Conservation (phyloP, 495 filamentous ascomycete genomes). For the Xylaria palmicola region DNA sequence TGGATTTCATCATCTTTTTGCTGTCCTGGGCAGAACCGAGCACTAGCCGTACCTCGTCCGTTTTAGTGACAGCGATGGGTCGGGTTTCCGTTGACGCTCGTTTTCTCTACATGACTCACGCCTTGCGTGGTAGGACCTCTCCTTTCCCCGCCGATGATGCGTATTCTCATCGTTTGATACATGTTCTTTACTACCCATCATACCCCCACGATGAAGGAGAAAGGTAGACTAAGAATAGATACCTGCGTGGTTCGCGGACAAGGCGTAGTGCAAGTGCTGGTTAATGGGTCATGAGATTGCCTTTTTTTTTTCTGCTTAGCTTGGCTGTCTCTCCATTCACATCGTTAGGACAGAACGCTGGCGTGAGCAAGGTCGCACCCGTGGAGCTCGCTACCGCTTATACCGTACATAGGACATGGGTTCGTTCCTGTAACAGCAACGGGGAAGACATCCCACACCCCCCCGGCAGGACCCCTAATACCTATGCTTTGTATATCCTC, state of each 20-base stretch:
- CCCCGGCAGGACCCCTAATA: not conserved
- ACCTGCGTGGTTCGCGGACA: not conserved
- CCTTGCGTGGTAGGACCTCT: no score
- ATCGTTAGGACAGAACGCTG: not conserved
- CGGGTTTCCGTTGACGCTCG: not conserved
- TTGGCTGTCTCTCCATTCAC: not conserved
- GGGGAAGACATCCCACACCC: not conserved
- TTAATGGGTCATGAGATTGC: slow-evolving; percentile 3
- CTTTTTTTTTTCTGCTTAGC: not conserved
- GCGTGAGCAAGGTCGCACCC: not conserved
- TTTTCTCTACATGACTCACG: no score
- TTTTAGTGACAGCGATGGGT: not conserved
- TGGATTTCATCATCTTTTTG: not conserved
- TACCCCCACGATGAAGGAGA: not conserved
- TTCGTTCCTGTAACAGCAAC: not conserved
- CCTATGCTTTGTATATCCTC: no score
- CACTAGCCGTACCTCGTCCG: not conserved
- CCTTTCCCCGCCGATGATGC: no score
- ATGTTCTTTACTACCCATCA: not conserved
- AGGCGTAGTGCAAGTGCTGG: not conserved
- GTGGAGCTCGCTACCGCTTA: not conserved
- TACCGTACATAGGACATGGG: not conserved
- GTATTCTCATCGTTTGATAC: not conserved
- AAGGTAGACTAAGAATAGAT: not conserved
- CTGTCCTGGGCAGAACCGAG: not conserved